Evolutionary conservation across 805 yeast genomes (phyloP), one percentile per base, ranked within the genome.

Genomic region (Yarrowia porcina): DNA sequence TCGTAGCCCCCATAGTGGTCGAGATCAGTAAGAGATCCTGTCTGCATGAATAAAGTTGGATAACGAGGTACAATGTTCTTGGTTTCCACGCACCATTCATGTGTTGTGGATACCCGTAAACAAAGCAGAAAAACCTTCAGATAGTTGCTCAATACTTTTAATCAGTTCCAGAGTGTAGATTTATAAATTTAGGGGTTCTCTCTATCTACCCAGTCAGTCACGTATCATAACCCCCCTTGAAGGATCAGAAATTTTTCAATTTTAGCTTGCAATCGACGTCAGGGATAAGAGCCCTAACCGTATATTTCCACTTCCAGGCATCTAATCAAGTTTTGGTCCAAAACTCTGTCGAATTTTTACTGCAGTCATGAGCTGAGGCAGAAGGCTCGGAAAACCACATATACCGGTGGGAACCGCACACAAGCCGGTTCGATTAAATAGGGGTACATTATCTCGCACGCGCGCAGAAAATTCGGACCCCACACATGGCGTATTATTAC

Each of bases 261-360:
- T 41, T 23, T 30, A 45, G 52, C 9, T 45, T 30, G 27, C 18
- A 45, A 27, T 44, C 50, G n/a, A 21, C 7, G 18, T 21, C 10
- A 17, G 41, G 21, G n/a, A n/a, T 11, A 21, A n/a, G 15, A n/a
- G 30, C 57, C 57, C 57, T 49, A 49, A 33, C 57, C 57, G 32
- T 23, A 35, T 21, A 49, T 49, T 49, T 21, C 39, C 57, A 49
- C 11, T 13, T 10, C 9, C 41, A 33, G 57, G 41, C 28, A 49
- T 13, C 23, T 49, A 49, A 49, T 49, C 41, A 45, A 20, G 39
- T 49, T 33, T 49, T 23, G 30, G 21, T 32, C 27, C 21, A 33
- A 32, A 33, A 35, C 39, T 33, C 30, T 33, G 57, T 21, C 21
- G 39, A 49, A 32, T 9, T n/a, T 49, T 49, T 49, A 3, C 57